These are phyloP conservation scores for Verticillium klebahnii DNA, from an alignment of 2,329 filamentous ascomycete genomes.

Conservation along the genomic window DNA sequence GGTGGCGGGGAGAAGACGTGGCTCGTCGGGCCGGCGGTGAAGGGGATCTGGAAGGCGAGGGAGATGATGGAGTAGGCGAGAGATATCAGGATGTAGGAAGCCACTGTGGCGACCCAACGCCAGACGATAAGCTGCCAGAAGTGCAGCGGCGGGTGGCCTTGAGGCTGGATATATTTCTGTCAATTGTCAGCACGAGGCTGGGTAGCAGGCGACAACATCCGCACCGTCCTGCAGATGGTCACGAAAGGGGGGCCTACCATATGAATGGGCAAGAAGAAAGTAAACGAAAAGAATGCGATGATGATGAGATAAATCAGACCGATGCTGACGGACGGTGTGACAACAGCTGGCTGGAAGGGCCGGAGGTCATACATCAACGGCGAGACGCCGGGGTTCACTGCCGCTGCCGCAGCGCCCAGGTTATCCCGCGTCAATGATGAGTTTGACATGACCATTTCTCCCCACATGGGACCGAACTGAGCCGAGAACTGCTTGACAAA, in stretches of 20 bases:
- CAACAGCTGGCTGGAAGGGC: conserved; percentile 50
- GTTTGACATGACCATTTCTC: conserved; percentile 32
- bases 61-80: conserved; percentile 60
- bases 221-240: neutral
- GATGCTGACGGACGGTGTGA: conserved; percentile 55
- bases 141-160: conserved; percentile 52
- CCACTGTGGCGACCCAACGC: conserved; percentile 51
- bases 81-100: conserved; percentile 57
- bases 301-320: conserved; percentile 65
- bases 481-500: conserved; percentile 42
- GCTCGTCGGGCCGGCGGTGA: conserved; percentile 41
- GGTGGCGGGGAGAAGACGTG: conserved; percentile 33
- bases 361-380: conserved; percentile 44
- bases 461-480: conserved; percentile 43
- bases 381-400: conserved; percentile 25
- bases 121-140: conserved; percentile 54
- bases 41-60: conserved; percentile 59
- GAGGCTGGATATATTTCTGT: conserved; percentile 45
- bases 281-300: conserved; percentile 61
- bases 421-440: conserved; percentile 24
- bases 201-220: neutral
- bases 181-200: neutral
- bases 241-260: conserved; percentile 24
- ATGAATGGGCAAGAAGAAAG: conserved; percentile 61
- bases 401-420: conserved; percentile 19